phyloP scores from a whole-genome alignment of 495 filamentous ascomycete genomes.

The Bacidia rubella region DNA sequence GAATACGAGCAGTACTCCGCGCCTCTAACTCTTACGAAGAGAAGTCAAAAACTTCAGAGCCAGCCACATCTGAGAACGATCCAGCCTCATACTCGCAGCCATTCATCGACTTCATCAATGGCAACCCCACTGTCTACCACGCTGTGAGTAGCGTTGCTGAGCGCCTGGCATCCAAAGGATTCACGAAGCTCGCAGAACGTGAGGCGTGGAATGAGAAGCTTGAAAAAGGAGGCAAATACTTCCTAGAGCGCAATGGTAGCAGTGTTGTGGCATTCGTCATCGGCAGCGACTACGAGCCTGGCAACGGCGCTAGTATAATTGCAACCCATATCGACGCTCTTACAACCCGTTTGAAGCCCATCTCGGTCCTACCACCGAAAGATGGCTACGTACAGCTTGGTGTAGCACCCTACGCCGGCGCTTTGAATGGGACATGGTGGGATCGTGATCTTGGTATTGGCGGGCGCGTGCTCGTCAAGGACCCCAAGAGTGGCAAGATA shows the following conservation, averaged over 20 bases:
- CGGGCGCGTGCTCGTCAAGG: conserved; percentile 72
- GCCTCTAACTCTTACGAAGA: too few relatives aligned
- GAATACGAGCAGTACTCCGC: too few relatives aligned
- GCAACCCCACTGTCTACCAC: conserved; percentile 89
- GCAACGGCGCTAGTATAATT: conserved; percentile 68
- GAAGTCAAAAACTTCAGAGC: too few relatives aligned
- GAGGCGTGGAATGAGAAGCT: conserved; percentile 66
- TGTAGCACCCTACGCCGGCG: conserved; percentile 86
- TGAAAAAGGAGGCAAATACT: conserved; percentile 76
- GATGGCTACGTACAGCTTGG: conserved; percentile 82
- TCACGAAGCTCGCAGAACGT: conserved; percentile 63
- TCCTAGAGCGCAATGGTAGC: conserved; percentile 70
- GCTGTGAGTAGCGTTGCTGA: conserved; percentile 61
- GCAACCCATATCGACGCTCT: conserved; percentile 89
- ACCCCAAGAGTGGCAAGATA: conserved; percentile 61
- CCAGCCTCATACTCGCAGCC: conserved; percentile 52
- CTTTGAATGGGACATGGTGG: conserved; percentile 79
- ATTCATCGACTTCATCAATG: conserved; percentile 75
- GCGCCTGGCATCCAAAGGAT: conserved; percentile 57
- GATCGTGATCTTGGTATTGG: conserved; percentile 85
- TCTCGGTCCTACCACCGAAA: conserved; percentile 64
- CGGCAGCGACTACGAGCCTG: conserved; percentile 67
- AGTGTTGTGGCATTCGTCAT: conserved; percentile 78
- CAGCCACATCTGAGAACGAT: too few relatives aligned
- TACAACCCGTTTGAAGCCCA: conserved; percentile 78